Evolutionary conservation across 768 basidiomycete species (phyloP), one percentile per base, ranked within the genome.

Genomic region (Trametes gibbosa): DNA sequence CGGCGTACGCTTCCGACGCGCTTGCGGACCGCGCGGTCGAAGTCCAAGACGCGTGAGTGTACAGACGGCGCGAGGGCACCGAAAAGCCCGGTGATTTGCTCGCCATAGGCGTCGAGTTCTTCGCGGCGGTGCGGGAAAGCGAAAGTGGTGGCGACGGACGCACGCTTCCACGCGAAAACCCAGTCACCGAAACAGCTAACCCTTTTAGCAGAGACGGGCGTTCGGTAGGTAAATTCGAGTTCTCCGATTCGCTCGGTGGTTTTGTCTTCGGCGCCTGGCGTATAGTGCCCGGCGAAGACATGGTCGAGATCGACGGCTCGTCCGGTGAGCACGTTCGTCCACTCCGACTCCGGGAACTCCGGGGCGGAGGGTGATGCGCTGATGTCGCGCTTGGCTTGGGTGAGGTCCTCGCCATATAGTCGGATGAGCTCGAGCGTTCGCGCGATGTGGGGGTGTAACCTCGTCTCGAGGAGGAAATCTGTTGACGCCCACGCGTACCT

Each of bases 11-110:
- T 61, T 19, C 53, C 63, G 21, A 72, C 69, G 5, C 45, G 19
- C 1, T 67, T 65, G 2, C 74, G 48, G 14, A 75, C 55, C 0
- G 71, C 72, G 19, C 63, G 59, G 58, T 79, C 75, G 54, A 63
- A 73, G 6, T 64, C 29, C 54, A 78, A 64, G 64, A 78, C 56
- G 9, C 52, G 47, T 7, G 8, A 13, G 19, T 17, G 16, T 16
- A 40, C 29, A 57, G 19, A 1, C 5, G 8, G 43, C 71, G 71
- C 16, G 37, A 63, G 42, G 6, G 65, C 27, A 14, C 50, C 24
- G 63, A 76, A 75, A 9, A 69, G 43, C 0, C 50, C 46, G 6
- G 39, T 41, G 52, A 76, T 71, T 37, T 70, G 64, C 3, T 66
- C 51, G 0, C 51, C 54, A 39, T 75, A 77, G 0, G n/a, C 50